Base-by-base conservation (phyloP, 371 early-diverging fungal genomes). In the Paraphysoderma sedebokerense region DNA sequence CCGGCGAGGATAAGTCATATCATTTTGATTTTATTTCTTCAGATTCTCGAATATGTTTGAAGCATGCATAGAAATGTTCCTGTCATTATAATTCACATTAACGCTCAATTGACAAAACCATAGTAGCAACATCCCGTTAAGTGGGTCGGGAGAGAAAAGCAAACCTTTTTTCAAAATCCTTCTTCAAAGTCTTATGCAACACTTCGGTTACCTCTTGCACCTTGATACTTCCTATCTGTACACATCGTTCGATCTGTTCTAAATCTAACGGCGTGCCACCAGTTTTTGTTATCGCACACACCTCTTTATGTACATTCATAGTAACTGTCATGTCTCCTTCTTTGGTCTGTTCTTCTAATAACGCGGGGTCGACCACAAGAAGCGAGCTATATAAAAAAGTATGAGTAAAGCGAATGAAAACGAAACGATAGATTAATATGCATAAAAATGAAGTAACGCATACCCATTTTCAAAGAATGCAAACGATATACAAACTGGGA, bases 401-500 rank as follows among this genome's bases (percentile, higher is more conserved):
- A 13, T 23, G 13, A 11, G 15, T 37, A 11, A 26, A 31, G 19
- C 31, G 30, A 20, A 46, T 47, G 19, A 19, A 27, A 19, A 13
- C 9, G 11, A 31, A 20, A 34, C 39, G 33, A 32, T 22, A 23
- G 11, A 19, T 32, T n/a, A 44, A 54, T 17, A 22, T 29, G 28
- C 26, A 34, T 47, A 49, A 19, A 30, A 44, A 41, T 11, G 1
- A 32, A 29, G n/a, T 13, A 13, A 28, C 26, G 46, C 63, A 51
- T 74, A 82, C 83, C 85, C 88, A 15, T 81, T 68, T 46, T 82
- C 75, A 57, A 88, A 88, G 54, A 91, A 84, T 2, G 79, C 86
- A 67, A 95, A 92, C 33, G 89, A 74, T 20, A 85, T 71, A 57
- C 86, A 87, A 28, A 95, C 77, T 23, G 97, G 95, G 49, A 87